Base-by-base conservation (phyloP, 192 early-diverging fungal genomes). In the Obelidium mucronatum region DNA sequence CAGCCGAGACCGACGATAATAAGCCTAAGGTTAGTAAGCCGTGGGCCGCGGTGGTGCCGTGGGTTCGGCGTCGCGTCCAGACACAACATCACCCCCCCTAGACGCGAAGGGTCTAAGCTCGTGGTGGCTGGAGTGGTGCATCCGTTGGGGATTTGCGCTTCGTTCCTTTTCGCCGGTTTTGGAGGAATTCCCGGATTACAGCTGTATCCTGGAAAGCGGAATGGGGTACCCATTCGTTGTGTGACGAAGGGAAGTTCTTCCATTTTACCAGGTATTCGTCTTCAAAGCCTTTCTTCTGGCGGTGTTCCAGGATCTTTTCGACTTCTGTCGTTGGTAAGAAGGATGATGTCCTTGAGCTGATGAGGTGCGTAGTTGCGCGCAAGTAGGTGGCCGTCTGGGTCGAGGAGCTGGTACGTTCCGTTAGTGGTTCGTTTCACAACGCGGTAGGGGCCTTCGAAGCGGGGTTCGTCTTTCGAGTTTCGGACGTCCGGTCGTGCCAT, bases 401-500 rank as follows among this genome's bases (percentile, higher is more conserved):
- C 78, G 59, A 54, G 54, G 3, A 81, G 71, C 1, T 34, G 55
- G 48, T 81, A 80, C 52, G 42, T 79, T 2, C 63, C 78, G n/a
- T 42, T 64, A n/a, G 48, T 64, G 19, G 67, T 79, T 2, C 35
- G 36, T 26, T 33, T 1, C 0, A 68, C 37, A 5, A 80, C 79
- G 8, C 63, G 73, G 67, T 48, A 81, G 30, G 78, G 78, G 31
- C 80, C 73, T 54, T 80, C 64, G 34, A 77, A 64, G 11, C 37
- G 65, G 0, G 75, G 8, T 58, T 58, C 30, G 5, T 5, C 22
- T 61, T 26, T 60, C 35, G n/a, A 55, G 33, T 53, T 61, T 63
- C 26, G 53, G 48, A 13, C 60, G 51, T 11, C 35, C 24, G 35
- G 67, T 31, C 40, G 74, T 54, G 8, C 78, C 65, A n/a, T 73